Base-by-base conservation (phyloP, 2,329 filamentous ascomycete genomes). In the Emergomyces pasteurianus region DNA sequence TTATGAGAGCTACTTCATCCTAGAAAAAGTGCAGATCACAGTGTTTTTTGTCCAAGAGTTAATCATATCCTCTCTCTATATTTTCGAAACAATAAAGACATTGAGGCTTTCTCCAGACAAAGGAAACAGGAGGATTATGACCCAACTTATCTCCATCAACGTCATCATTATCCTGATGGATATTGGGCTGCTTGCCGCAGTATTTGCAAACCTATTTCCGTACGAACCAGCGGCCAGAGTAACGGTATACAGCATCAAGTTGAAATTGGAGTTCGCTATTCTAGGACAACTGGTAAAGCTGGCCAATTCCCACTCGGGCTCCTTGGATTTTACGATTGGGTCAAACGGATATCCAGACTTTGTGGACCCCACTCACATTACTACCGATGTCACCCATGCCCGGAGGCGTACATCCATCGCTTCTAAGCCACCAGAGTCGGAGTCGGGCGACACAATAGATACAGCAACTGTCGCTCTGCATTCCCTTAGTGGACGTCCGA, bases 11-110 rank as follows among this genome's bases (percentile, higher is more conserved):
- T 74, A 73, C 64, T 68, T 71, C 21, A 65, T 73, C 23, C 70
- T 77, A 67, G 79, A 81, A 61, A 77, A 77, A 64, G 69, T 81
- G 14, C 78, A 81, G 64, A 75, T 81, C 60, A 76, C 75, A 4
- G 69, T 78, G 42, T 81, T 81, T 65, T 79, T 75, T 57, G 43
- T 79, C 4, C 79, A 81, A 63, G 79, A 81, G 60, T 68, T 75
- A 52, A 71, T 79, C 60, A 74, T 81, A 34, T 79, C 78, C 2
- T 68, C 69, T 1, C 68, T 80, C 23, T 81, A 81, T 67, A 82
- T 84, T 60, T 73, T 71, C 68, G 80, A 83, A 64, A 81, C 81
- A 0, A 69, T 79, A 61, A 77, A 75, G 77, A 75, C 83, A 60
- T 72, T 83, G 58, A 75, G 75, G 8, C 65, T 78, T 10, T 75